Evolutionary conservation across 139 green algal species (phyloP).

Genomic region (Micromonas pusilla): DNA sequence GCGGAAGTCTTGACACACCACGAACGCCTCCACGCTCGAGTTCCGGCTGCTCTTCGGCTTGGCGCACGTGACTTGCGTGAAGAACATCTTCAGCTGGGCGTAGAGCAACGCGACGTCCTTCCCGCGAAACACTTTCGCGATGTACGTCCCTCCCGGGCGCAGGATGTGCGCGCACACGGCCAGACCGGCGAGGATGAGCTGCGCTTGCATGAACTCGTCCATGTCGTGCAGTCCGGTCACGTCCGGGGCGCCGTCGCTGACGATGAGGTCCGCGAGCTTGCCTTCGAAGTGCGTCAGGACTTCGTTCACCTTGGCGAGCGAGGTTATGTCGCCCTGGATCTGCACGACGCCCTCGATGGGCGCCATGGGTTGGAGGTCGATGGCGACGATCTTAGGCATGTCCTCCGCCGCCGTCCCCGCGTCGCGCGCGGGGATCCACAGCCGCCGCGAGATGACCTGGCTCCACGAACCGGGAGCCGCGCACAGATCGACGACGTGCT

Average conservation of each 20-base stretch:
- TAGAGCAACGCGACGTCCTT: conserved; percentile 87
- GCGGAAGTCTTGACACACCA: conserved; percentile 80
- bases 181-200: conserved; percentile 87
- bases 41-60: conserved; percentile 92
- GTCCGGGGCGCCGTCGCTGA: conserved; percentile 95
- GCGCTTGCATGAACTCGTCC: conserved; percentile 90
- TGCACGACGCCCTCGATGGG: conserved; percentile 87
- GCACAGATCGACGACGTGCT: conserved; percentile 91
- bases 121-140: conserved; percentile 56
- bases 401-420: conserved; percentile 31
- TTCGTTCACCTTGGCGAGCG: conserved; percentile 40
- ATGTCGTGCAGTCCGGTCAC: conserved; percentile 99
- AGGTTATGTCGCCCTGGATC: conserved; percentile 93
- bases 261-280: conserved; percentile 80
- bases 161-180: conserved; percentile 81
- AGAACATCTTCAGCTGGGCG: conserved; percentile 78
- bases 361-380: conserved; percentile 98
- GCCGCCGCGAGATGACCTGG: conserved; percentile 69
- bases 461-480: conserved; percentile 89
- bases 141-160: conserved; percentile 71
- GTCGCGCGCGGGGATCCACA: conserved; percentile 80
- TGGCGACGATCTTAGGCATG: conserved; percentile 84
- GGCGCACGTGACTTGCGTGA: conserved; percentile 76
- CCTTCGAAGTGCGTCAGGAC: conserved; percentile 86
- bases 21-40: conserved; percentile 91